Evolutionary conservation across 2,329 filamentous ascomycete genomes (phyloP), one percentile per base, ranked within the genome.

Genomic region (Bisporella sp.): DNA sequence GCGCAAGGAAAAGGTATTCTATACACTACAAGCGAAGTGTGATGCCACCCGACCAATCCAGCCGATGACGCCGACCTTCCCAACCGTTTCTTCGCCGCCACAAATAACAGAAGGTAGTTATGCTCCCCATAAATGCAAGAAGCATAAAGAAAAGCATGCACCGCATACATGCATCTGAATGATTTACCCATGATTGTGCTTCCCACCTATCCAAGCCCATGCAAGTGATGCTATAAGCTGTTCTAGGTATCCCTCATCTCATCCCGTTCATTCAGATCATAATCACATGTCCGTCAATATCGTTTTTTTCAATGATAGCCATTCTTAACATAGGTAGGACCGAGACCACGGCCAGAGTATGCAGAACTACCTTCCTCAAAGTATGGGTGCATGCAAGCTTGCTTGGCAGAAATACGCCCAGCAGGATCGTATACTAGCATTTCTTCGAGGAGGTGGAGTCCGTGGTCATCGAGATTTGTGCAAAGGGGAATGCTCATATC

Each of bases 361-460:
- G 63, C 62, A 5, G 61, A 45, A 45, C 63, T 65, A 21, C 64
- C 64, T 32, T 66, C 64, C 46, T 65, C 74, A 64, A 96, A 95
- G 73, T 95, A 96, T 6, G 87, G 84, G 66, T 96, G 90, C 60
- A 82, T 76, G 65, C 87, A 88, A 9, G 89, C 84, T 66, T 89
- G 86, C 75, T 96, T 96, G 47, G 91, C 90, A 5, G 88, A 95
- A 60, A 96, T 88, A 57, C 90, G 85, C 48, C 84, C 82, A 28
- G 89, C 88, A 2, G 90, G 90, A 65, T 96, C 90, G 64, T 92
- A 96, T 50, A 91, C 84, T 41, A 96, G 81, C 72, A 95, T 80
- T 63, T 73, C 71, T 63, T 83, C 79, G 9, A 83, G 70, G 29
- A 89, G 75, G 51, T 89, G 82, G 9, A 88, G 74, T 29, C 86